phyloP scores from a whole-genome alignment of 495 filamentous ascomycete species.

The Parachaetomium inaequale region DNA sequence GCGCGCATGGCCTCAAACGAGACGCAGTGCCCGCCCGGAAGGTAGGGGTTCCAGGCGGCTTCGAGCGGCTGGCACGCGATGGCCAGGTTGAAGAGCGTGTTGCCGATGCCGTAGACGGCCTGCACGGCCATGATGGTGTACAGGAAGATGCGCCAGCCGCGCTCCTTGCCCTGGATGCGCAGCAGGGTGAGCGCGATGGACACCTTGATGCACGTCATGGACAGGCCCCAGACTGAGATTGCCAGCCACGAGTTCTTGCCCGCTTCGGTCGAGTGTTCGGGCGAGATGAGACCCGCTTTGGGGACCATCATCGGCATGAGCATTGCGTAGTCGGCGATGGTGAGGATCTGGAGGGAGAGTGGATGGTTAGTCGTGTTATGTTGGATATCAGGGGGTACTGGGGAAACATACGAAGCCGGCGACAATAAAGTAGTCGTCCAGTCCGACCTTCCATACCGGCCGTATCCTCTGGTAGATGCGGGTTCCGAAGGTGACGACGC shows the following conservation, averaged over 20 bases:
- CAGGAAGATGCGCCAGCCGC: conserved; percentile 47
- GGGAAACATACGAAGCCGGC: conserved; percentile 24
- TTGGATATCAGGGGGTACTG: background rate
- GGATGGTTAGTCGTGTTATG: background rate
- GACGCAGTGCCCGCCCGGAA: conserved; percentile 18
- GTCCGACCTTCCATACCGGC: conserved; percentile 30
- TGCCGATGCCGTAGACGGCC: conserved; percentile 51
- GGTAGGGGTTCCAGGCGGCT: conserved; percentile 22
- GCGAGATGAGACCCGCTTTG: conserved; percentile 12
- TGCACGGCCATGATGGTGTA: conserved; percentile 50
- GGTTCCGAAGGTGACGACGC: conserved; percentile 20
- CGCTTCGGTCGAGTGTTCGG: conserved; percentile 1
- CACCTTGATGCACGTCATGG: conserved; percentile 32
- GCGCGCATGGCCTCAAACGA: conserved; percentile 16
- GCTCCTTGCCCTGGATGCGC: conserved; percentile 35
- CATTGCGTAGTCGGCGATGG: conserved; percentile 25
- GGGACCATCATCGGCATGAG: conserved; percentile 23
- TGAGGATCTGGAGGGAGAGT: conserved; percentile 17
- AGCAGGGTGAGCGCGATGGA: conserved; percentile 30
- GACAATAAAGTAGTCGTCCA: conserved; percentile 27
- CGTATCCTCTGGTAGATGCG: conserved; percentile 26
- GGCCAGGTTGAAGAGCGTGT: conserved; percentile 24
- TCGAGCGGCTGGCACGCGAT: conserved; percentile 27
- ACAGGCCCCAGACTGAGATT: conserved; percentile 28
- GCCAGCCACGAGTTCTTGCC: conserved; percentile 26